Evolutionary conservation across 179 eudicot species (phyloP), one percentile per base, ranked within the genome.

Genomic region (Amaranthus tricolor): DNA sequence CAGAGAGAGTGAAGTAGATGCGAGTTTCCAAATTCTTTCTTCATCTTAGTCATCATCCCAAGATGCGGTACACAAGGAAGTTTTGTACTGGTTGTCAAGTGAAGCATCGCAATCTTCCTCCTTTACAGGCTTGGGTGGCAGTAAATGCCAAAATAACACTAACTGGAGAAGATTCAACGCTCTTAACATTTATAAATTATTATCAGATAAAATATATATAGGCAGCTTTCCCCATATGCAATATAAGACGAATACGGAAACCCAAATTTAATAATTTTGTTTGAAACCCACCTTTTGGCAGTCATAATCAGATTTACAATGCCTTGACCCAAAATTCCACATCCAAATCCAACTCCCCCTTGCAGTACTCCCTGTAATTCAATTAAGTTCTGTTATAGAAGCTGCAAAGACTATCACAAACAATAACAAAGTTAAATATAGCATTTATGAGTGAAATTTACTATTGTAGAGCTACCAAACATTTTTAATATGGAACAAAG

Each of bases 221-320:
- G 40, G 40, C 40, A 31, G 40, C 40, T 31, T 31, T 31, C 40
- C 40, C 40, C 40, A 31, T 31, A 31, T 31, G 40, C 40, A 31
- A 1, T 8, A 53, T 7, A 43, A 14, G 15, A 24, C 2, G 17
- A 62, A 17, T 15, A 16, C 44, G 3, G 3, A 40, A 65, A 55
- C 11, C 51, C 14, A 5, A 20, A 24, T 5, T 47, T 9, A 6
- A 19, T 44, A 47, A 67, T 44, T 16, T 55, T 58, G 49, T 59
- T 49, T n/a, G 31, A 43, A 52, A 55, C 63, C 70, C 20, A 76
- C 79, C 74, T 16, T 54, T 76, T 76, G 15, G 79, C 79, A 52
- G 69, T 76, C 79, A 76, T 76, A 55, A 76, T 76, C 74, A 76
- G 16, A 70, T 76, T 76, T 69, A 69, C 74, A 52, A 76, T 76